These are phyloP conservation scores for Mortierella sp. DNA, from an alignment of 371 early-diverging fungal species.

Conservation along the genomic window DNA sequence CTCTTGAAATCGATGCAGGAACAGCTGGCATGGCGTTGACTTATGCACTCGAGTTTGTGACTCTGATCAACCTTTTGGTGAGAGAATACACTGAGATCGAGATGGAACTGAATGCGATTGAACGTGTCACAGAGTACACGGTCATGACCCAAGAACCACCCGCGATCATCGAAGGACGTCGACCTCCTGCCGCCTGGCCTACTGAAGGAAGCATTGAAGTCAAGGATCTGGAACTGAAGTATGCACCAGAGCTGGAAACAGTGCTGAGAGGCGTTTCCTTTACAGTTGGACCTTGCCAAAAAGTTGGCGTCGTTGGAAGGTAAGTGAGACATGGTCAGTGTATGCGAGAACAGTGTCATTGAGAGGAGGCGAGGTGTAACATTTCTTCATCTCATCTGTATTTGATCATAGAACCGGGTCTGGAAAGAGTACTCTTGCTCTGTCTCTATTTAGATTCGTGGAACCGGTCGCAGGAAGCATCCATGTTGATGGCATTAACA, in stretches of 20 bases:
- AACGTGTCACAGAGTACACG: conserved; percentile 86
- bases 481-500: conserved; percentile 81
- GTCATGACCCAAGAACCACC: conserved; percentile 82
- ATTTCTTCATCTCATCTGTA: conserved; percentile 2
- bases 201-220: conserved; percentile 73
- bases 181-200: conserved; percentile 84
- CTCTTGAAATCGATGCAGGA: conserved; percentile 75
- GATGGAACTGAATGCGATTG: conserved; percentile 86
- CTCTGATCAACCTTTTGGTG: conserved; percentile 42
- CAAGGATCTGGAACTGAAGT: conserved; percentile 70
- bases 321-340: conserved; percentile 3
- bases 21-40: conserved; percentile 85
- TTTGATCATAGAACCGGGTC: conserved; percentile 68
- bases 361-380: no score
- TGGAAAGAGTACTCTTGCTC: conserved; percentile 82
- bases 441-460: conserved; percentile 82
- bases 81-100: conserved; percentile 78
- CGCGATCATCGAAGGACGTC: conserved; percentile 57
- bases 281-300: conserved; percentile 69
- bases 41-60: conserved; percentile 77
- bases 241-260: conserved; percentile 71
- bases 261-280: conserved; percentile 78
- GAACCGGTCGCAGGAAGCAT: conserved; percentile 80
- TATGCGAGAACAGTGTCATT: no score
- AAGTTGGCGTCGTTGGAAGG: conserved; percentile 82